Conservation (phyloP, 1,139 yeast species). For the Zygosaccharomyces pseudobailii region DNA sequence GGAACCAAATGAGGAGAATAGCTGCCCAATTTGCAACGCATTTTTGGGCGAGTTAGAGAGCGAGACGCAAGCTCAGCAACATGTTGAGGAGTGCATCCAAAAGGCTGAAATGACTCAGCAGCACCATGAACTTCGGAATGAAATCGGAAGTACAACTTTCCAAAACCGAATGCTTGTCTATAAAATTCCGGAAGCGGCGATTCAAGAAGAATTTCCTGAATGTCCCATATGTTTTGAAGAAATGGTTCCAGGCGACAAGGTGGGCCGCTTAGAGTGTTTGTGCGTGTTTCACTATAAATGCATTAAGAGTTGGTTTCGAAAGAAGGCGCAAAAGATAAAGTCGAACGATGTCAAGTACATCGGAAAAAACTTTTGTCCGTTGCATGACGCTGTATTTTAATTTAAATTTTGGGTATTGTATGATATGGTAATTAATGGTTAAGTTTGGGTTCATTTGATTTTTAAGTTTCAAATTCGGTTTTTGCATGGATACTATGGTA, state of each 20-base stretch:
- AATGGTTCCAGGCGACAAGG: conserved; percentile 76
- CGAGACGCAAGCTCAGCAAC: conserved; percentile 50
- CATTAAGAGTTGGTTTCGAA: conserved; percentile 83
- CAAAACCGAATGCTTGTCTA: conserved; percentile 84
- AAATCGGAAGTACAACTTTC: conserved; percentile 19
- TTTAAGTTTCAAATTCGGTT: neutral
- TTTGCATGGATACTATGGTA: neutral
- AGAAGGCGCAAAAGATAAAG: conserved; percentile 52
- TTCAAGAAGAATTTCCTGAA: conserved; percentile 48
- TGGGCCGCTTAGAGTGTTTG: conserved; percentile 87
- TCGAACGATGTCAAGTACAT: conserved; percentile 11
- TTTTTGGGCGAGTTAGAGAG: conserved; percentile 38
- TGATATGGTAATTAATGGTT: neutral
- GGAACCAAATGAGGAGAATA: conserved; percentile 37
- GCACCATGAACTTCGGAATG: conserved; percentile 48
- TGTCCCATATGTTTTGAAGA: conserved; percentile 95
- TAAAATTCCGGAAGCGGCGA: conserved; percentile 50
- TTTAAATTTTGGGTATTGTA: neutral
- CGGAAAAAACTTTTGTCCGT: conserved; percentile 26
- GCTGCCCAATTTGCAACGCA: conserved; percentile 56
- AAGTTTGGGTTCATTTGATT: neutral
- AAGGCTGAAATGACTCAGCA: conserved; percentile 59
- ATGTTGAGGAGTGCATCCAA: conserved; percentile 64
- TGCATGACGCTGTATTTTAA: conserved; percentile 27
- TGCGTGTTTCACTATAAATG: conserved; percentile 92